Conservation (phyloP, 1,284 basidiomycete genomes). For the Schizophyllum amplum region DNA sequence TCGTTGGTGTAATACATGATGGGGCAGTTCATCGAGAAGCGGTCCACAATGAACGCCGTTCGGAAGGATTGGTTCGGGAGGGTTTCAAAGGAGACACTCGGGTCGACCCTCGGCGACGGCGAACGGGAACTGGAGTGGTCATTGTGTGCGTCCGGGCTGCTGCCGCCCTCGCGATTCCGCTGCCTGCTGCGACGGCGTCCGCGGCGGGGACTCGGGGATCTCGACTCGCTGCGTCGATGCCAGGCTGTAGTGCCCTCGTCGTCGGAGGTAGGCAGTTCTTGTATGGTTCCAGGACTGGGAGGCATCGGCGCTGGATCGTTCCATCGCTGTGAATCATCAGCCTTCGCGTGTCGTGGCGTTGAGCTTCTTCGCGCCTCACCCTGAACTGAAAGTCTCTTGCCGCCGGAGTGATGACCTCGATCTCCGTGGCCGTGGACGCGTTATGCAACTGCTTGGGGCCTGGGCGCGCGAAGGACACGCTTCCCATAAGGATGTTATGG, state of each 20-base stretch:
- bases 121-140: neutral
- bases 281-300: neutral
- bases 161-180: neutral
- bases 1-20: conserved; percentile 68
- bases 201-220: neutral
- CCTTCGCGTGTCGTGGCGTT: neutral
- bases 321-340: conserved; percentile 8
- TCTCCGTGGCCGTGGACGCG: conserved; percentile 70
- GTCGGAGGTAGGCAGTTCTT: neutral
- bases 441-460: conserved; percentile 67
- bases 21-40: conserved; percentile 55
- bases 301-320: conserved; percentile 10
- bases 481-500: conserved; percentile 61
- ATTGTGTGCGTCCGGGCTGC: neutral
- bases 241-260: neutral
- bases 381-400: conserved; percentile 62
- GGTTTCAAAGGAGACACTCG: conserved; percentile 41
- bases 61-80: conserved; percentile 58
- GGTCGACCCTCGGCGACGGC: neutral
- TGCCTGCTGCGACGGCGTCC: neutral
- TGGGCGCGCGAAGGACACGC: conserved; percentile 64
- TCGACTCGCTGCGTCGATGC: neutral
- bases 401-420: conserved; percentile 59
- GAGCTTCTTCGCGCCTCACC: conserved; percentile 30
- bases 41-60: conserved; percentile 66